Percentiles rank a stretch among this genome's conserved stretches.
Evolutionary conservation across 352 stramenopile species (phyloP).

Genomic region (Pythium rhizo-oryzae): DNA sequence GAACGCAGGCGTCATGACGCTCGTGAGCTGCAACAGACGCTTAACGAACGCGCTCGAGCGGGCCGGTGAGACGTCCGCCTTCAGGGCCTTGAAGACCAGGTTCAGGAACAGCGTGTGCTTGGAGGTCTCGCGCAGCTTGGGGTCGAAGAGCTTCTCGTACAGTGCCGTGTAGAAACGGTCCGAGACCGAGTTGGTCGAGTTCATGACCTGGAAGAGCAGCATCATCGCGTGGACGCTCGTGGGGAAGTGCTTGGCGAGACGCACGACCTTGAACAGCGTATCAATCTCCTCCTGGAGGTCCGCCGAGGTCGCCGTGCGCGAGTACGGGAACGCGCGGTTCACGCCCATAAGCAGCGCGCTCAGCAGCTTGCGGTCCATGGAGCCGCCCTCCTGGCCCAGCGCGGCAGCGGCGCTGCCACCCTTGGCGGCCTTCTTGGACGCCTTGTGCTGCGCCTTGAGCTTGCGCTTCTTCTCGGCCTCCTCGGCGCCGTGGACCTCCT

Average conservation of each 20-base stretch:
- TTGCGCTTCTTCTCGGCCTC: constrained; percentile 50
- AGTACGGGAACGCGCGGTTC: constrained; percentile 98
- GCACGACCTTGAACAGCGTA: constrained; percentile 81
- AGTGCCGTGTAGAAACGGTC: constrained; percentile 98
- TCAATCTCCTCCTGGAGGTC: constrained; percentile 80
- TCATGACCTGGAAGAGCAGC: constrained; percentile 94
- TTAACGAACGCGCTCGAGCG: constrained; percentile 95
- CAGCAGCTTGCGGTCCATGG: constrained; percentile 95
- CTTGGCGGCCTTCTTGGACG: constrained; percentile 51
- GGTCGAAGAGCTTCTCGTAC: constrained; percentile 94
- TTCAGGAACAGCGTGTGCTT: constrained; percentile 98
- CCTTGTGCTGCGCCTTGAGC: constrained; percentile 46
- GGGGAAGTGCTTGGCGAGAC: constrained; percentile 79
- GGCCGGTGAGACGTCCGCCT: constrained; percentile 88
- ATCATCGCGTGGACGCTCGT: constrained; percentile 98
- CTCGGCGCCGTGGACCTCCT: constrained; percentile 78
- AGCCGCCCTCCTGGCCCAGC: constrained; percentile 32
- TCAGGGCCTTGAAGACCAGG: constrained; percentile 97
- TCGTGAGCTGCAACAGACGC: constrained; percentile 87
- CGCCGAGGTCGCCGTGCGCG: constrained; percentile 59
- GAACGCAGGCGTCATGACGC: constrained; percentile 85
- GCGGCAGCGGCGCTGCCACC: constrained; percentile 16
- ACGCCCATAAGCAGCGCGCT: constrained; percentile 96
- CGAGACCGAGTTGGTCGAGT: constrained; percentile 84
- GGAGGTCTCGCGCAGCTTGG: constrained; percentile 89